Conservation (phyloP, 163 green algal species). For the Scenedesmus sp. region DNA sequence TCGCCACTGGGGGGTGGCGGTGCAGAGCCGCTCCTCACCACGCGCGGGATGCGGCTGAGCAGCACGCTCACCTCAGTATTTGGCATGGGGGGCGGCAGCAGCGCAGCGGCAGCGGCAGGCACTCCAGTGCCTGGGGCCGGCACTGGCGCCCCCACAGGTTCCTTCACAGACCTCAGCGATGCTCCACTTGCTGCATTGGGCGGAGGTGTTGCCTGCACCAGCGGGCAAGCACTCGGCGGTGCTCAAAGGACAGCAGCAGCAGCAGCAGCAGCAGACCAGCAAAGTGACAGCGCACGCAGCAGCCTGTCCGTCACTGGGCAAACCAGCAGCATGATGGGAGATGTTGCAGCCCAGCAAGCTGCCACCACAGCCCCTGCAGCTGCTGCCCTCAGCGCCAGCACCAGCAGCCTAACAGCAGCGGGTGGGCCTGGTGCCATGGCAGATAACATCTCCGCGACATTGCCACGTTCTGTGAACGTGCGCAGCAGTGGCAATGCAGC, state of each 20-base stretch:
- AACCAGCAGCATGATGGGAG: neutral
- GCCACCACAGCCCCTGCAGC: neutral
- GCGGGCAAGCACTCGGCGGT: neutral
- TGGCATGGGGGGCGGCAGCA: neutral
- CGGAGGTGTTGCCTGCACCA: neutral
- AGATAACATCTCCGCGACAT: neutral
- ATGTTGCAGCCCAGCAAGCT: neutral
- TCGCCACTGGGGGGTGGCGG: neutral
- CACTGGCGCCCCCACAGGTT: neutral
- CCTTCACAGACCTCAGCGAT: neutral
- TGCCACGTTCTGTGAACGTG: neutral
- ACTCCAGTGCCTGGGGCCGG: neutral
- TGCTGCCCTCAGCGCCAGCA: neutral
- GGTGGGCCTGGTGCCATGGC: neutral
- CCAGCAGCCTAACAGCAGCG: neutral
- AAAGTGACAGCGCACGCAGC: neutral
- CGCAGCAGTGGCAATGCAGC: neutral
- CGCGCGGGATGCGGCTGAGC: constrained; percentile 18
- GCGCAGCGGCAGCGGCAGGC: neutral
- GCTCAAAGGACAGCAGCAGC: neutral
- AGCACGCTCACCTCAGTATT: constrained; percentile 14
- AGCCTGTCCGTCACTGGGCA: neutral
- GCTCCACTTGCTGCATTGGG: neutral
- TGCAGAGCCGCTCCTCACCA: neutral
- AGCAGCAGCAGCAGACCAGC: constrained; percentile 10